Base-by-base conservation (phyloP, 1,284 basidiomycete species). In the Trichosporon asahii region DNA sequence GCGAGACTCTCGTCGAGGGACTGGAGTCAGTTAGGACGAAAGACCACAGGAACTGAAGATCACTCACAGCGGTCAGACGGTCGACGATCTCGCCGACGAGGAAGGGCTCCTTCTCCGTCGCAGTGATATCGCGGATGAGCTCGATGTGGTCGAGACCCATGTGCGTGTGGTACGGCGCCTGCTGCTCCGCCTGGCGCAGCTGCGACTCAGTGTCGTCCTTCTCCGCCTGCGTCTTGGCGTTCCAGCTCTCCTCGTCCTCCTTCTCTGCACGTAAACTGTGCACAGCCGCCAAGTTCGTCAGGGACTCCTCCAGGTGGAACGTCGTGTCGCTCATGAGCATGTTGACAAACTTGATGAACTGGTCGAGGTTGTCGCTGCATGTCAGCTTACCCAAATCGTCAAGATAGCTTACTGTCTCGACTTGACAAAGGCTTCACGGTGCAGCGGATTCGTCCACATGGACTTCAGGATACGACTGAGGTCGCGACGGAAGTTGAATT, bases 321-420 rank as follows among this genome's bases (percentile, higher is more conserved):
- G 97, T 99, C 61, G 97, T 95, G 79, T 99, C 97, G 87, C 98
- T 98, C 87, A 99, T 98, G 88, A 99, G 91, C 76, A 98, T 87
- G 84, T 99, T 99, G 84, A 95, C 89, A 82, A 99, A 99, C 67
- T 92, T 90, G 72, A 98, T 90, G 80, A 97, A 97, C 80, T 92
- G 91, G 74, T 96, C 93, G 68, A 91, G 90, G 77, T 94, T 88
- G 77, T 92, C 88, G 70, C 92, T 95, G 72, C 46, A 66, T 35
- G 37, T 66, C 9, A 72, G 65, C 35, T n/a, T n/a, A n/a, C n/a
- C n/a, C 27, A 3, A 7, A 11, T 25, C 29, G 14, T 37, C 14
- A 25, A 12, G 2, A 2, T n/a, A 9, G 85, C 89, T 77, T 78
- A 94, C 91, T 85, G 85, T 12, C 94, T 89, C 77, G 95, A 90